phyloP scores from a whole-genome alignment of 2,329 filamentous ascomycete genomes.

The Exserohilum rostratum region DNA sequence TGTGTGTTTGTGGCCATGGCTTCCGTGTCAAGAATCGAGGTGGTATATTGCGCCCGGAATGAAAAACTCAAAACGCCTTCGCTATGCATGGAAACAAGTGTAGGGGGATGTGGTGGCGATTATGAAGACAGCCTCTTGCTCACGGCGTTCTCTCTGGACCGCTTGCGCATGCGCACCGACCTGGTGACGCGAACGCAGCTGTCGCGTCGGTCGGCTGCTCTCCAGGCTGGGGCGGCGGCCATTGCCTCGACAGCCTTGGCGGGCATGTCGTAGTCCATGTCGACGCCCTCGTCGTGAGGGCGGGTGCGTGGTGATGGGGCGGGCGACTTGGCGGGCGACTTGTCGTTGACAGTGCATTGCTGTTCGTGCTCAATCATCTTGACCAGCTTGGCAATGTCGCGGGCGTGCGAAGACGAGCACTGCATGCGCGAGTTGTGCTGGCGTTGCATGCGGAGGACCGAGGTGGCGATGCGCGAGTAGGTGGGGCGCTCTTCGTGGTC shows the following conservation, averaged over 20 bases:
- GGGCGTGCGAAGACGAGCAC: conserved; percentile 48
- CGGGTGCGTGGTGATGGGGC: conserved; percentile 16
- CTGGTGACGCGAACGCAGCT: conserved; percentile 37
- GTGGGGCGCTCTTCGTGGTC: conserved; percentile 28
- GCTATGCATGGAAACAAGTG: conserved; percentile 34
- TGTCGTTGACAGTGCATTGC: conserved; percentile 47
- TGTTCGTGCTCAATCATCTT: conserved; percentile 51
- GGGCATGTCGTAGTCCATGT: conserved; percentile 38
- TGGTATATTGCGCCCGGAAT: conserved; percentile 35
- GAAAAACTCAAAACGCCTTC: conserved; percentile 36
- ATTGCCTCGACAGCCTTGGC: conserved; percentile 19
- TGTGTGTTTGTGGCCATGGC: not conserved
- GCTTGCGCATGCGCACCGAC: conserved; percentile 42
- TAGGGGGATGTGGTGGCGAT: conserved; percentile 1
- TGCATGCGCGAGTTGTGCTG: conserved; percentile 51
- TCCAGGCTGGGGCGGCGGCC: conserved; percentile 30
- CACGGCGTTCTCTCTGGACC: conserved; percentile 21
- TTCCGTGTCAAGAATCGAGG: conserved; percentile 18
- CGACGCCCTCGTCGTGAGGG: conserved; percentile 41
- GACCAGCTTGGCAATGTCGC: conserved; percentile 52
- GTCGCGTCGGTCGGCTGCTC: conserved; percentile 34
- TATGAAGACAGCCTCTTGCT: conserved; percentile 30
- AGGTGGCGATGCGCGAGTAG: conserved; percentile 44
- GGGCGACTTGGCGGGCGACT: conserved; percentile 12
- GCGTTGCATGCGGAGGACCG: conserved; percentile 48